Conservation (phyloP, 1,139 yeast genomes). For the Zhuliangozyma blackwelliae region DNA sequence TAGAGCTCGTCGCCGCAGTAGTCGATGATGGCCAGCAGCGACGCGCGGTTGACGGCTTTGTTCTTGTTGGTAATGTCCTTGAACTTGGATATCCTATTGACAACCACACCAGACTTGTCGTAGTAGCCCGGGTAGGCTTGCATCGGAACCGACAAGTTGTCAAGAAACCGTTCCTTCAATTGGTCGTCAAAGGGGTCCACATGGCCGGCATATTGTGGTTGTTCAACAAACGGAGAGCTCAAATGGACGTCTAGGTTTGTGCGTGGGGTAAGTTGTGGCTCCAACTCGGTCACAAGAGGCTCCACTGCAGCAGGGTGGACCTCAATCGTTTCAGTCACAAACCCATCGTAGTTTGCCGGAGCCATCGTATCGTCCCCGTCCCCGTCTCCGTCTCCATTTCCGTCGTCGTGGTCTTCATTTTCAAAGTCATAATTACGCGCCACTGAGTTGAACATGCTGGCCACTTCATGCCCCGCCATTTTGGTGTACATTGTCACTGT, state of each 20-base stretch:
- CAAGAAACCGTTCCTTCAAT: slow-evolving; percentile 21
- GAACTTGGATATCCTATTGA: slow-evolving; percentile 23
- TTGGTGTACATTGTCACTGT: slow-evolving; percentile 76
- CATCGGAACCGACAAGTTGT: slow-evolving; percentile 21
- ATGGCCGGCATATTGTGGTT: slow-evolving; percentile 1
- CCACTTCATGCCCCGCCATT: slow-evolving; percentile 72
- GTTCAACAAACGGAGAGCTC: slow-evolving; percentile 44
- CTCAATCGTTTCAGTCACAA: slow-evolving; percentile 49
- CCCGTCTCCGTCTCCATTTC: slow-evolving; percentile 20
- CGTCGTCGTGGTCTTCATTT: slow-evolving; percentile 9
- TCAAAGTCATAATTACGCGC: slow-evolving; percentile 28
- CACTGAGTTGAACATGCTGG: slow-evolving; percentile 72
- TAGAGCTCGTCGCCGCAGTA: slow-evolving; percentile 49
- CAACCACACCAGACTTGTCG: slow-evolving; percentile 13
- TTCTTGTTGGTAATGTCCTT: slow-evolving; percentile 30
- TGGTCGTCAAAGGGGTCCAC: slow-evolving; percentile 18
- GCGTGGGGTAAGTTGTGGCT: too few relatives aligned
- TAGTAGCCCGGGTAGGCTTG: slow-evolving; percentile 27
- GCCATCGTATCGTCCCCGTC: slow-evolving; percentile 24
- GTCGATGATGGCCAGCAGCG: slow-evolving; percentile 41
- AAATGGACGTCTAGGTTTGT: slow-evolving; percentile 3
- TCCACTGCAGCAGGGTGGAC: neutral
- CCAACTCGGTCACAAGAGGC: too few relatives aligned
- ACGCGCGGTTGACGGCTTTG: slow-evolving; percentile 32
- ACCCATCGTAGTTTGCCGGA: slow-evolving; percentile 44